Evolutionary conservation across 1,284 basidiomycete genomes (phyloP).

Genomic region (Termitomyces sp.): DNA sequence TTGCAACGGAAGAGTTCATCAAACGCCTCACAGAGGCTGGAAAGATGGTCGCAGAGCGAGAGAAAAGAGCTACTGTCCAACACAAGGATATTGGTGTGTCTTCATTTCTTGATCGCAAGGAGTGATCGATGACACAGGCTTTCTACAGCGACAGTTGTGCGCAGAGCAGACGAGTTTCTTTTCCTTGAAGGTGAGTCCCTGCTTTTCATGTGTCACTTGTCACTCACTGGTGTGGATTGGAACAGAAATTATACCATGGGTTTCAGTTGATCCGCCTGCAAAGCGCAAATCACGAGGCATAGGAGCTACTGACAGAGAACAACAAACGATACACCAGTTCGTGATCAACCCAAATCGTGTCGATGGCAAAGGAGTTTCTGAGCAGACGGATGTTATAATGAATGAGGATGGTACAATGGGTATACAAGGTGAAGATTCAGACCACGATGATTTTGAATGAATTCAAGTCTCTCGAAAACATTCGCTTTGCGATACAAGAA

Average conservation of each 20-base stretch:
- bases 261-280: constrained; percentile 32
- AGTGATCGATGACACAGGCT: neutral
- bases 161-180: constrained; percentile 65
- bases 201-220: neutral
- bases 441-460: constrained; percentile 10
- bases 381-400: constrained; percentile 27
- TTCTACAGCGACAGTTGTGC: constrained; percentile 49
- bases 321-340: constrained; percentile 41
- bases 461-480: neutral
- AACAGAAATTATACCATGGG: constrained; percentile 53
- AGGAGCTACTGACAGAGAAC: constrained; percentile 17
- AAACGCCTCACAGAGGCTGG: constrained; percentile 57
- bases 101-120: neutral
- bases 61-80: constrained; percentile 63
- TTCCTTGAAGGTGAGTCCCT: constrained; percentile 56
- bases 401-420: constrained; percentile 39
- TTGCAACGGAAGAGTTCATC: constrained; percentile 78
- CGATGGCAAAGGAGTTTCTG: constrained; percentile 20
- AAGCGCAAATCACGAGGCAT: constrained; percentile 38
- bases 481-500: neutral
- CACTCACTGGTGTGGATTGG: neutral
- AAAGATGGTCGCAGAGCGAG: constrained; percentile 54
- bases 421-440: constrained; percentile 19
- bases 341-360: constrained; percentile 22
- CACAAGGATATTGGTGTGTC: constrained; percentile 63